Base-by-base conservation (phyloP, 768 basidiomycete species). In the Strobilomyces dryophilus region DNA sequence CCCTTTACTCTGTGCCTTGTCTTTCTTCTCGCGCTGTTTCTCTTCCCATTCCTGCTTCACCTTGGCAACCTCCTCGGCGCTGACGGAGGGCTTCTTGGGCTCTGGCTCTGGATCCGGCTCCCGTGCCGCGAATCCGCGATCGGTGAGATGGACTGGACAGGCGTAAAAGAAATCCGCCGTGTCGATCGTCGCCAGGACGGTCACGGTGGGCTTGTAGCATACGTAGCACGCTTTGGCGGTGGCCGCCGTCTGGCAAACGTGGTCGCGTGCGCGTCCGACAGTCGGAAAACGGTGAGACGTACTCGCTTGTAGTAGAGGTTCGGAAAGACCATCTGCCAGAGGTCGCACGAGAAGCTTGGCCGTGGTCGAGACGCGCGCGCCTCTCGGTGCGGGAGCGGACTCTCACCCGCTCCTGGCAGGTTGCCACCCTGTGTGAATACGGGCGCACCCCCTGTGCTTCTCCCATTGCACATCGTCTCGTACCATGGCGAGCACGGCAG, bases 221-320 rank as follows among this genome's bases (percentile, higher is more conserved):
- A 88, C 73, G 67, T 77, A 90, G 64, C 90, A 97, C 17, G 87
- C 77, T 67, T 82, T 86, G 8, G 85, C 72, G 2, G 92, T 93
- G 31, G 78, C 92, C 49, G 84, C 82, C 40, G 85, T 82, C 92
- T 95, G 66, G 51, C 6, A 32, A 51, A 46, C 17, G 35, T 35
- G 45, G 42, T 21, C 40, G 45, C 49, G 24, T 15, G 35, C 32
- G 20, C 24, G 15, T 11, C n/a, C 17, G 45, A 35, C 40, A 40
- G 26, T 46, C 42, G 47, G 20, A 18, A 6, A 11, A 24, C 29
- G 29, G 29, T 5, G 44, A 32, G 24, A 76, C 82, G 75, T 69
- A 92, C 92, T 61, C 92, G 82, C 70, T 90, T 91, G 74, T 92
- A 94, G 73, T 95, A 97, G 41, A 92, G 63, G 67, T 97, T 95